Conservation (phyloP, 768 basidiomycete genomes). For the Naganishia vishniacii region DNA sequence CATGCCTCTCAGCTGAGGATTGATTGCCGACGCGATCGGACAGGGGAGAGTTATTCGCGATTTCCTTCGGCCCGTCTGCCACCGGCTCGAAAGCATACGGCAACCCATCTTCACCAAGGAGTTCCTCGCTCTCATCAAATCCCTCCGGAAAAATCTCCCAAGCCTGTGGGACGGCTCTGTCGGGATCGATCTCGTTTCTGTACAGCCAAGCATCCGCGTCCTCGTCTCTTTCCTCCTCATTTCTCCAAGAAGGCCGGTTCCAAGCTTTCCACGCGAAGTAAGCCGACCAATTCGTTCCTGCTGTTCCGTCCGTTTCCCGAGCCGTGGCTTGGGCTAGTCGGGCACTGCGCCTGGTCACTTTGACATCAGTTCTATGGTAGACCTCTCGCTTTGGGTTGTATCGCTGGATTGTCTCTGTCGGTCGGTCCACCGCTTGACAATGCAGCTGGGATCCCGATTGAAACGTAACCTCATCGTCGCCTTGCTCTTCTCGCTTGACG, state of each 20-base stretch:
- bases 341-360: background rate
- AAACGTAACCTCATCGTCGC: background rate
- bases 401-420: background rate
- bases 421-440: background rate
- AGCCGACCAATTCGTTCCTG: too few species aligned
- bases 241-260: background rate
- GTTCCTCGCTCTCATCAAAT: background rate
- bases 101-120: conserved; percentile 11
- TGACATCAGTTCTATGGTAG: background rate
- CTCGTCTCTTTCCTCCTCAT: background rate
- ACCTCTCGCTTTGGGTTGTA: background rate
- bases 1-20: background rate
- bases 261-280: too few species aligned
- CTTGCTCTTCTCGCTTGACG: background rate
- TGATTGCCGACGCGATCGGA: too few species aligned
- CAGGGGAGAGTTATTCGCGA: background rate
- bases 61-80: background rate
- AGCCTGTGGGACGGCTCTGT: too few species aligned
- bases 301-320: too few species aligned
- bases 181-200: too few species aligned
- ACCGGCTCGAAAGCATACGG: background rate
- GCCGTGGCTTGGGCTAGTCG: background rate
- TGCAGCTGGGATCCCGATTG: background rate
- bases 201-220: background rate
- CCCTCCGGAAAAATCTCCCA: background rate